Evolutionary conservation across 768 basidiomycete species (phyloP).

Genomic region (Nidularia sp.): DNA sequence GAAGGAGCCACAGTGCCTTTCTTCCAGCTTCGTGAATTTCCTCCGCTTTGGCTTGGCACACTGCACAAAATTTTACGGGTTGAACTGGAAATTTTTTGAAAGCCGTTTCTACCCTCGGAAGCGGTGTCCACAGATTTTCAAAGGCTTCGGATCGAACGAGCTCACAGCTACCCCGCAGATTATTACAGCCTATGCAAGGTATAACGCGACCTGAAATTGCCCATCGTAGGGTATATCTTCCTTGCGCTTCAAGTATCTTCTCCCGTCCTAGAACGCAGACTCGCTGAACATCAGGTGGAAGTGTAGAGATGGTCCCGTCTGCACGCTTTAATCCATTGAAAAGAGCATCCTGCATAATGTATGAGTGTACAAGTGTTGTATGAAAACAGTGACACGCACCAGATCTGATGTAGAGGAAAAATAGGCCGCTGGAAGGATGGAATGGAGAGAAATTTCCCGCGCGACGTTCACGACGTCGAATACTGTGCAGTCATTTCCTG

Average conservation of each 20-base stretch:
- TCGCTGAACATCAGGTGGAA: conserved; percentile 1
- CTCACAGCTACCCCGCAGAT: not conserved
- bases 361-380: not conserved
- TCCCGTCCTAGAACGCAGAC: conserved; percentile 7
- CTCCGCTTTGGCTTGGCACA: not conserved
- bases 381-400: not conserved
- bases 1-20: conserved; percentile 2
- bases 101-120: not conserved
- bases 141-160: not conserved
- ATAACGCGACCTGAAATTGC: not conserved
- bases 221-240: conserved; percentile 3
- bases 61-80: not conserved
- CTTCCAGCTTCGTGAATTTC: conserved; percentile 2
- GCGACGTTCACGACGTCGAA: conserved; percentile 8
- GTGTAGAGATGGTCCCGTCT: conserved; percentile 1
- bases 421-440: conserved; percentile 5
- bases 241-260: conserved; percentile 1
- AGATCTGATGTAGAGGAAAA: conserved; percentile 3
- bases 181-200: not conserved
- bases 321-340: conserved; percentile 3
- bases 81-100: not conserved
- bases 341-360: not conserved
- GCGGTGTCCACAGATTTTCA: not conserved
- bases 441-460: conserved; percentile 1
- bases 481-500: not conserved